Base-by-base conservation (phyloP, 176 grass and related monocot species). In the Aegilops speltoides region DNA sequence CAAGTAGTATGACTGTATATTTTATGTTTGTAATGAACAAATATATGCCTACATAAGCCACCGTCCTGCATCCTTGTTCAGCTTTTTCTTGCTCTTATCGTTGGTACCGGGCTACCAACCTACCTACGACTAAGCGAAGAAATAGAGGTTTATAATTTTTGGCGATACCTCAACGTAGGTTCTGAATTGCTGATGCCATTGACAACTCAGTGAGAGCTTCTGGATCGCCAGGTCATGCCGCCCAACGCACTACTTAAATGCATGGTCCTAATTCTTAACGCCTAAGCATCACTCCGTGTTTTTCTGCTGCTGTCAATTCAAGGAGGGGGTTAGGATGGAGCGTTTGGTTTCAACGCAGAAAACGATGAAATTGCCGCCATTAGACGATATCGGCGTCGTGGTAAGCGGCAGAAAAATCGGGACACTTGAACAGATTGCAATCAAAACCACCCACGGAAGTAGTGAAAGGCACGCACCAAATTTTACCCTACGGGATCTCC, bases 11-110 rank as follows among this genome's bases (percentile, higher is more conserved):
- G 22, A 16, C 13, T 11, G 23, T 40, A 17, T 40, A 16, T 33
- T 33, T 73, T 64, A 73, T 70, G 54, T 54, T 81, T 34, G 9
- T 25, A 34, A 78, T 78, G 25, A 70, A n/a, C 25, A 83, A 78
- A 77, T 13, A 32, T 29, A 76, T 5, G 14, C 24, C 45, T 76
- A 23, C 12, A 68, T 50, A 17, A 50, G 28, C 17, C 10, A 81
- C 26, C 22, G 61, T 17, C 45, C 17, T 65, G 7, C 41, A 19
- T 25, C 46, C 16, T 41, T 41, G 40, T 41, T 41, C 40, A 10
- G 40, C 40, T 7, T 54, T 24, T 36, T 61, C 31, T 79, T 66
- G 0, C 3, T 41, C 15, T 16, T 17, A 15, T 65, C 5, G 36
- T 29, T 43, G 37, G 60, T 29, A 65, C 20, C 26, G 10, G 22